Evolutionary conservation across 495 filamentous ascomycete genomes (phyloP), one percentile per base, ranked within the genome.

Genomic region (Glutinoglossum americanum): DNA sequence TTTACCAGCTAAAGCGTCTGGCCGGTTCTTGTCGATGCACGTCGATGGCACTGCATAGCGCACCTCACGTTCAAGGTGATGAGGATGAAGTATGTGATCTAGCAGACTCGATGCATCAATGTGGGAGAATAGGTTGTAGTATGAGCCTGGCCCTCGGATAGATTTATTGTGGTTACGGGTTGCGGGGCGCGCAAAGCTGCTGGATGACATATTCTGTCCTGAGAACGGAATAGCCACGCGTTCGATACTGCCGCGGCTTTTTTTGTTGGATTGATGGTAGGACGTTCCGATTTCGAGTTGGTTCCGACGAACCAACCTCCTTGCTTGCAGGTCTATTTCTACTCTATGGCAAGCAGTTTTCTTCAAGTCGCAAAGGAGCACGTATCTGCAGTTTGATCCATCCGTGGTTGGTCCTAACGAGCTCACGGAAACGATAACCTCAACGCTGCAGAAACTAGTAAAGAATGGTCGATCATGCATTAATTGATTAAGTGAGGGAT

Each of bases 51-150:
- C n/a, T n/a, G n/a, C n/a, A n/a, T n/a, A n/a, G n/a, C n/a, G n/a
- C n/a, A n/a, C n/a, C n/a, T n/a, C n/a, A n/a, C n/a, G n/a, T n/a
- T n/a, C n/a, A n/a, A n/a, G n/a, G n/a, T n/a, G n/a, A n/a, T 60
- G 58, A 61, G 11, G 67, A 65, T 44, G 64, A 64, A 60, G 69
- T 89, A 8, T 94, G 83, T 81, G 90, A 96, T 65, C 74, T 98
- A n/a, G 90, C 87, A 23, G 88, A 95, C 61, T 71, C 96, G 62
- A 95, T 87, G 9, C 81, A 94, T 45, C 90, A 95, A 67, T 96
- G 90, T 67, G 90, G 90, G 1, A 79, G 92, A 0, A 76, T 84
- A 28, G 89, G 82, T 51, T 92, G 96, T 67, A 77, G 75, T 19
- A 73, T 98, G 33, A 98, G 96, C 66, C 73, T 98, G 37, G 87